phyloP scores from a whole-genome alignment of 495 filamentous ascomycete species.

The Penicillium desertorum region DNA sequence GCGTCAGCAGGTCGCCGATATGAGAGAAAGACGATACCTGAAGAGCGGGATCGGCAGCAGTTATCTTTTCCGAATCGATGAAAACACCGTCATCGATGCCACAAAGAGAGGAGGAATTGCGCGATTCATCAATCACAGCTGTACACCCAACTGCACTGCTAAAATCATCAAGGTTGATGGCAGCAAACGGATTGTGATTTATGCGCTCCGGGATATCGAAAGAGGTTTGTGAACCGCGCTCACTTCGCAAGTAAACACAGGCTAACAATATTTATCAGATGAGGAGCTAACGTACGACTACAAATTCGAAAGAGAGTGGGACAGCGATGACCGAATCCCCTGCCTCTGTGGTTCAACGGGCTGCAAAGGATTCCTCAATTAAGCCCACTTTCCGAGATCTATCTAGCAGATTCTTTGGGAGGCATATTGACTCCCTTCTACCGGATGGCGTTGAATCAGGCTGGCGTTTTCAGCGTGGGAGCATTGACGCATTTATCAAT shows the following conservation, averaged over 20 bases:
- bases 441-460: slow-evolving; percentile 22
- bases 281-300: slow-evolving; percentile 99
- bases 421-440: slow-evolving; percentile 8
- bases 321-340: slow-evolving; percentile 90
- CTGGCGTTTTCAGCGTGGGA: slow-evolving; percentile 21
- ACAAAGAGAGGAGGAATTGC: slow-evolving; percentile 98
- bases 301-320: slow-evolving; percentile 98
- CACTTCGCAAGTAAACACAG: background rate
- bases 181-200: slow-evolving; percentile 99
- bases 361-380: slow-evolving; percentile 99
- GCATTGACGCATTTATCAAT: slow-evolving; percentile 23
- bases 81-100: slow-evolving; percentile 95
- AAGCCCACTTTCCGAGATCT: slow-evolving; percentile 27
- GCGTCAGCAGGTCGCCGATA: slow-evolving; percentile 90
- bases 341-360: slow-evolving; percentile 93
- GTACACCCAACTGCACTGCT: slow-evolving; percentile 96
- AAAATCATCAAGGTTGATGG: slow-evolving; percentile 99
- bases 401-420: slow-evolving; percentile 3
- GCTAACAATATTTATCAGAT: slow-evolving; percentile 59
- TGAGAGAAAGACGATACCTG: slow-evolving; percentile 86
- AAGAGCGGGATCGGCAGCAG: slow-evolving; percentile 96
- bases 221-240: slow-evolving; percentile 67
- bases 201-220: slow-evolving; percentile 90
- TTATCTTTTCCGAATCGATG: slow-evolving; percentile 97
- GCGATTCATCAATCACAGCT: slow-evolving; percentile 98